phyloP scores from a whole-genome alignment of 345 rosid species.

The Conringia planisiliqua region DNA sequence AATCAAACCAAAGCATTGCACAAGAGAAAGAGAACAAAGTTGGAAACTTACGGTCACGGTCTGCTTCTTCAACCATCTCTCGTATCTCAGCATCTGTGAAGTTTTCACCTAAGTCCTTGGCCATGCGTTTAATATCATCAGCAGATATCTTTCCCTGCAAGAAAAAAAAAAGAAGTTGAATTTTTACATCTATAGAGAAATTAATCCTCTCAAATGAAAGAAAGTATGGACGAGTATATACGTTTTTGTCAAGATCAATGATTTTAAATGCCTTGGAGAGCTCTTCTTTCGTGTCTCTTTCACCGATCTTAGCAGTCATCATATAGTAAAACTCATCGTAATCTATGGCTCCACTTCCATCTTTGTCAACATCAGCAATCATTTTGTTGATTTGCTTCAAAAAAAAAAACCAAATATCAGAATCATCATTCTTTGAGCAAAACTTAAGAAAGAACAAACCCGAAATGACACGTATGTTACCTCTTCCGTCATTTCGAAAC shows the following conservation, averaged over 20 bases:
- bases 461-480: constrained; percentile 34
- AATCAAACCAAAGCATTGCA: neutral
- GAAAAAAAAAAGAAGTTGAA: neutral
- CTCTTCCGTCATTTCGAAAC: constrained; percentile 95
- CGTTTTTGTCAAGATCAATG: constrained; percentile 87
- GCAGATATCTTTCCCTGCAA: constrained; percentile 44
- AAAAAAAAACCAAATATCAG: neutral
- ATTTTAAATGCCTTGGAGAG: constrained; percentile 71
- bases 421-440: neutral
- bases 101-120: constrained; percentile 81
- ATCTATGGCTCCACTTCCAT: constrained; percentile 96
- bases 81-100: constrained; percentile 66
- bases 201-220: neutral
- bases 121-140: constrained; percentile 59
- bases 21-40: neutral
- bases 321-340: constrained; percentile 86
- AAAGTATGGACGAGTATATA: neutral
- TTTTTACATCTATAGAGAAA: neutral
- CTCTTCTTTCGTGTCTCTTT: constrained; percentile 91
- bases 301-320: constrained; percentile 99
- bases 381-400: constrained; percentile 53
- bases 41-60: constrained; percentile 65
- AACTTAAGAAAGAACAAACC: neutral
- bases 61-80: constrained; percentile 92
- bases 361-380: constrained; percentile 94